Percentiles rank a stretch among this genome's conserved stretches.
Evolutionary conservation across 139 green algal genomes (phyloP).

Genomic region (Micromonas commoda): DNA sequence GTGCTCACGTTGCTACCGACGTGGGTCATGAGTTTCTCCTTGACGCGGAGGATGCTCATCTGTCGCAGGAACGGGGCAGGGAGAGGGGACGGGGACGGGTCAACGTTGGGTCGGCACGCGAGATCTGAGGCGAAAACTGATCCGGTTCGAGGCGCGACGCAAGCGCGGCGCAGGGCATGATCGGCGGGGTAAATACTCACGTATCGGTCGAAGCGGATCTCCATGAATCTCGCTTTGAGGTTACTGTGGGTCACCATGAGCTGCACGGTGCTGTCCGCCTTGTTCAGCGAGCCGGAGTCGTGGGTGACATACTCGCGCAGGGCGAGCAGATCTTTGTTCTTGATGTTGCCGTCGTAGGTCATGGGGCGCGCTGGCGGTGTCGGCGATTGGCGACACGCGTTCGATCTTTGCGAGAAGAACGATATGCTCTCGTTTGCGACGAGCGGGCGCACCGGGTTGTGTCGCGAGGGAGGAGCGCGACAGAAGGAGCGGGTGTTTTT

Average conservation of each 20-base stretch:
- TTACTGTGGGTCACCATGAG: constrained; percentile 87
- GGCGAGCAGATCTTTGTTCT: constrained; percentile 17
- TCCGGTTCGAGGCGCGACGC: no score
- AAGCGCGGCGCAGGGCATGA: no score
- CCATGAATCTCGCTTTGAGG: constrained; percentile 80
- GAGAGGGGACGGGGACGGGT: neutral
- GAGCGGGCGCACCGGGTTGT: no score
- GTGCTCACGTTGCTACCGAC: constrained; percentile 65
- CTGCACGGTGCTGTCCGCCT: constrained; percentile 70
- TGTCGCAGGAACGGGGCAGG: constrained; percentile 46
- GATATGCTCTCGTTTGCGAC: no score
- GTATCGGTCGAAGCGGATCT: constrained; percentile 85
- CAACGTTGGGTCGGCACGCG: neutral
- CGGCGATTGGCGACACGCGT: neutral
- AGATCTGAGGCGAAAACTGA: neutral
- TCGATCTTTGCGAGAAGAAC: neutral
- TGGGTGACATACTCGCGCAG: constrained; percentile 36
- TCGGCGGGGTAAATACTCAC: constrained; percentile 4
- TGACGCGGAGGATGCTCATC: constrained; percentile 73
- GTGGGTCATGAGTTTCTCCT: constrained; percentile 82
- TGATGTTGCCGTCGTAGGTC: constrained; percentile 3
- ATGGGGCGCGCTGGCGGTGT: neutral
- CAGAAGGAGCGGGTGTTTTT: no score
- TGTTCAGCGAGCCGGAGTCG: neutral
- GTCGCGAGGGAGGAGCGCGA: no score